Evolutionary conservation across 2,329 filamentous ascomycete genomes (phyloP).

Genomic region (Colletotrichum viniferum): DNA sequence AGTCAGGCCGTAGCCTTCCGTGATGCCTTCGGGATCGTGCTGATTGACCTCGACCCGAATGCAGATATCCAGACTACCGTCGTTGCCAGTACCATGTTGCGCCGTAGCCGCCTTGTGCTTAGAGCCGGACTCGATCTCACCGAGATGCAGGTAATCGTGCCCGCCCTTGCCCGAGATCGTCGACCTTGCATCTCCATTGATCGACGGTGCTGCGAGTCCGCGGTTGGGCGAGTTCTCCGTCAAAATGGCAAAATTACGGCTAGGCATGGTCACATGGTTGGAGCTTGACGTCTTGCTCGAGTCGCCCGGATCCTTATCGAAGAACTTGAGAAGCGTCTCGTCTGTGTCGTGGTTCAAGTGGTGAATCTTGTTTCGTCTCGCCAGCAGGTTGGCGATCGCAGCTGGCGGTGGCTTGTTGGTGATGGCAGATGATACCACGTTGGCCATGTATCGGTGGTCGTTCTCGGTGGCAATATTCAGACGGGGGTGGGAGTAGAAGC

Average conservation of each 20-base stretch:
- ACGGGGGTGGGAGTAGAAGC: constrained; percentile 91
- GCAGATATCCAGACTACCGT: constrained; percentile 76
- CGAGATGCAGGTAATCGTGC: constrained; percentile 73
- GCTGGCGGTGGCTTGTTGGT: constrained; percentile 92
- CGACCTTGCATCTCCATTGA: constrained; percentile 24
- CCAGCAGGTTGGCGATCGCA: constrained; percentile 87
- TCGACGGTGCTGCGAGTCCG: constrained; percentile 20
- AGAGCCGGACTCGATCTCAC: constrained; percentile 81
- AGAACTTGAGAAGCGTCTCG: constrained; percentile 92
- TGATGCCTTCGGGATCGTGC: constrained; percentile 78
- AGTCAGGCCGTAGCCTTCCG: constrained; percentile 81
- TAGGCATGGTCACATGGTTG: constrained; percentile 89
- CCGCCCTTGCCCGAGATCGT: constrained; percentile 60
- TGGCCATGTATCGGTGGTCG: constrained; percentile 94
- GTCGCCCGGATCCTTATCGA: constrained; percentile 84
- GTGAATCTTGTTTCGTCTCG: constrained; percentile 84
- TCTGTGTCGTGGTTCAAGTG: constrained; percentile 76
- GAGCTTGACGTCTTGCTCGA: constrained; percentile 73
- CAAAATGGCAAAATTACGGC: constrained; percentile 91
- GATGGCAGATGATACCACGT: constrained; percentile 92
- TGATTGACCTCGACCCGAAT: constrained; percentile 90
- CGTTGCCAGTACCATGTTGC: constrained; percentile 58
- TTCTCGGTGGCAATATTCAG: constrained; percentile 77
- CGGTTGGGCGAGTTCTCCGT: constrained; percentile 80
- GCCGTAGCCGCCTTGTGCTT: constrained; percentile 72